Conservation (phyloP, 116 monocot species). For the Zostera marina region DNA sequence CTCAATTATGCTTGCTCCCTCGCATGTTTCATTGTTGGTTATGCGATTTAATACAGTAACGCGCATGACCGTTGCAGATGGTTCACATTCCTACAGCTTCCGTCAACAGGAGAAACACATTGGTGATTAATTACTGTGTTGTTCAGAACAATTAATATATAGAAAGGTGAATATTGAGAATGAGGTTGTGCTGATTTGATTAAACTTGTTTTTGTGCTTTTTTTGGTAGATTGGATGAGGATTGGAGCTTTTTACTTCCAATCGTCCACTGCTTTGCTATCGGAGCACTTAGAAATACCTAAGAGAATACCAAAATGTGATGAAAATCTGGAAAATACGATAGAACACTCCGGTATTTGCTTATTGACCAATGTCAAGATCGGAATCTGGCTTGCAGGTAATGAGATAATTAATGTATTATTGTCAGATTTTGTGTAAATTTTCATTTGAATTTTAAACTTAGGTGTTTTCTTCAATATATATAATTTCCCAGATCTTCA, state of each 20-base stretch:
- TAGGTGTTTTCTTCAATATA: not conserved
- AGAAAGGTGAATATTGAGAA: too few relatives aligned
- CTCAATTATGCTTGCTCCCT: not conserved
- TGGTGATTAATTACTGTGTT: constrained; percentile 16
- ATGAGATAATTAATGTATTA: not conserved
- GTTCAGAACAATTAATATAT: too few relatives aligned
- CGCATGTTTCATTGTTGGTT: not conserved
- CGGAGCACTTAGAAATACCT: constrained; percentile 41
- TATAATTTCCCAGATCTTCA: constrained; percentile 48
- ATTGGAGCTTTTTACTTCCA: constrained; percentile 83
- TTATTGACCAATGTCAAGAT: constrained; percentile 36
- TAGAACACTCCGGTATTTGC: constrained; percentile 42
- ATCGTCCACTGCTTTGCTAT: constrained; percentile 42
- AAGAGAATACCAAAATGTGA: constrained; percentile 15
- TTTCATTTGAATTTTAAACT: not conserved
- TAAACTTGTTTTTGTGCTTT: not conserved
- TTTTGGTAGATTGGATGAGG: constrained; percentile 62
- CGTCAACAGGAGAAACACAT: constrained; percentile 80
- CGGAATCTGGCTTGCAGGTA: constrained; percentile 97
- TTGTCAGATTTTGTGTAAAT: not conserved
- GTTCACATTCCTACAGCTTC: constrained; percentile 60
- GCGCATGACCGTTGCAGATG: constrained; percentile 28
- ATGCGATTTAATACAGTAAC: not conserved
- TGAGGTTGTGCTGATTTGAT: not conserved
- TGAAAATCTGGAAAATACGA: constrained; percentile 20